These are phyloP conservation scores for Volvox carteri DNA, from an alignment of 163 green algal species.

Conservation along the genomic window DNA sequence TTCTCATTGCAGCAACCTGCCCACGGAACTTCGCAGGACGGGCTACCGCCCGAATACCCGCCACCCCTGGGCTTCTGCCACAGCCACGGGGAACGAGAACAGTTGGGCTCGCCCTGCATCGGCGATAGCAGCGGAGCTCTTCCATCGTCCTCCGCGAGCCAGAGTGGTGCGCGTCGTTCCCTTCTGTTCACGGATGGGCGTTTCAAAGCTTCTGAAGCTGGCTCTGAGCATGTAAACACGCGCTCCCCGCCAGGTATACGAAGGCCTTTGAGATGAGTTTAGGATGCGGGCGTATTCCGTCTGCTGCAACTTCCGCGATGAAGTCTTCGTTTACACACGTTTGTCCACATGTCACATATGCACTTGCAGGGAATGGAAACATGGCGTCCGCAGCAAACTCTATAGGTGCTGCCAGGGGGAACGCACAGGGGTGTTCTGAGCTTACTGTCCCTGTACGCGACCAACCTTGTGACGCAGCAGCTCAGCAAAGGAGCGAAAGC, in stretches of 20 bases:
- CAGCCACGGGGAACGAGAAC: background rate
- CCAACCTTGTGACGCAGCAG: background rate
- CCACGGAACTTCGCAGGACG: background rate
- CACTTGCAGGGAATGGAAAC: background rate
- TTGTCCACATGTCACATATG: too few relatives aligned
- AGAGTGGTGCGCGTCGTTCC: constrained; percentile 5
- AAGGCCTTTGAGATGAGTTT: too few relatives aligned
- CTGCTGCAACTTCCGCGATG: too few relatives aligned
- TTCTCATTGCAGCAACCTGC: too few relatives aligned
- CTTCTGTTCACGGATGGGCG: background rate
- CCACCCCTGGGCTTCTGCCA: background rate
- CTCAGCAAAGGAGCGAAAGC: background rate
- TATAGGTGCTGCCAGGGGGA: background rate
- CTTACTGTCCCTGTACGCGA: background rate
- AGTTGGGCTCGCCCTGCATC: background rate
- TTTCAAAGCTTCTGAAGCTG: background rate
- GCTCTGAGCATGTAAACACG: background rate
- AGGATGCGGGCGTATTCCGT: too few relatives aligned
- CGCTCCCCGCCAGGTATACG: background rate
- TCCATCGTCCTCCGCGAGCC: background rate
- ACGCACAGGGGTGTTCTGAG: background rate
- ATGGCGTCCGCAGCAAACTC: background rate
- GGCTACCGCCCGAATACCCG: background rate
- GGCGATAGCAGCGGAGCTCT: background rate
- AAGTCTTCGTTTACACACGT: too few relatives aligned